phyloP scores from a whole-genome alignment of 1,284 basidiomycete genomes.

The Marasmius fiardii region DNA sequence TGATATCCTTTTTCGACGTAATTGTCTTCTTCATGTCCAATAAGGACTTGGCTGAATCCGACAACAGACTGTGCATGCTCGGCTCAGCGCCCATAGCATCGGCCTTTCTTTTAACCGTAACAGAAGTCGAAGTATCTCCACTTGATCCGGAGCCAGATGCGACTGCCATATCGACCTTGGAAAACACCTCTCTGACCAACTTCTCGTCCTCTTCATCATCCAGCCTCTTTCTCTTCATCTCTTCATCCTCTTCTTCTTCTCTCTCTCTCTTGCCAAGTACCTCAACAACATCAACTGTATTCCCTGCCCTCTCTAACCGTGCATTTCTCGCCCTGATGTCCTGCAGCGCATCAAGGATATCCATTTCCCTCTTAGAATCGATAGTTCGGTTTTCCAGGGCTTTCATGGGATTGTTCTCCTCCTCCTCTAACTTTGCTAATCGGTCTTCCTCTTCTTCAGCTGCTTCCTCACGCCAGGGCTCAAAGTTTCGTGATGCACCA shows the following conservation, averaged over 20 bases:
- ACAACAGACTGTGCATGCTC: slow-evolving; percentile 66
- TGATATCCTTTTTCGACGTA: slow-evolving; percentile 64
- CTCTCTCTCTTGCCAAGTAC: slow-evolving; percentile 58
- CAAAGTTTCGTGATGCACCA: slow-evolving; percentile 92
- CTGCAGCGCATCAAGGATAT: slow-evolving; percentile 93
- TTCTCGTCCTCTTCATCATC: slow-evolving; percentile 88
- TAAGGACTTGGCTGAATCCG: slow-evolving; percentile 68
- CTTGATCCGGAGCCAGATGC: slow-evolving; percentile 21
- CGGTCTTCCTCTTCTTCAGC: slow-evolving; percentile 74
- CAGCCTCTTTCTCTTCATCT: slow-evolving; percentile 57
- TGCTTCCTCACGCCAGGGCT: slow-evolving; percentile 84
- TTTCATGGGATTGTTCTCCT: slow-evolving; percentile 97
- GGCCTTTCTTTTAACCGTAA: slow-evolving; percentile 81
- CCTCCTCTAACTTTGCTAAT: slow-evolving; percentile 77
- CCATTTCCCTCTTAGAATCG: slow-evolving; percentile 97
- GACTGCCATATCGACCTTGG: slow-evolving; percentile 56
- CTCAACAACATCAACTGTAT: slow-evolving; percentile 60
- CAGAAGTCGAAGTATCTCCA: slow-evolving; percentile 30
- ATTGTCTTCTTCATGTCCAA: slow-evolving; percentile 45
- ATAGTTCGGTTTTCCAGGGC: slow-evolving; percentile 89
- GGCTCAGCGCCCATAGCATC: slow-evolving; percentile 58
- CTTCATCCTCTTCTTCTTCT: slow-evolving; percentile 73
- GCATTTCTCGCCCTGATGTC: slow-evolving; percentile 94
- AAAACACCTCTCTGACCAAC: slow-evolving; percentile 83
- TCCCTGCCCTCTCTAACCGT: slow-evolving; percentile 79